Percentiles rank a stretch among this genome's conserved stretches.
Conservation (phyloP, 108 stramenopile genomes). For the Licmophora abbreviata region DNA sequence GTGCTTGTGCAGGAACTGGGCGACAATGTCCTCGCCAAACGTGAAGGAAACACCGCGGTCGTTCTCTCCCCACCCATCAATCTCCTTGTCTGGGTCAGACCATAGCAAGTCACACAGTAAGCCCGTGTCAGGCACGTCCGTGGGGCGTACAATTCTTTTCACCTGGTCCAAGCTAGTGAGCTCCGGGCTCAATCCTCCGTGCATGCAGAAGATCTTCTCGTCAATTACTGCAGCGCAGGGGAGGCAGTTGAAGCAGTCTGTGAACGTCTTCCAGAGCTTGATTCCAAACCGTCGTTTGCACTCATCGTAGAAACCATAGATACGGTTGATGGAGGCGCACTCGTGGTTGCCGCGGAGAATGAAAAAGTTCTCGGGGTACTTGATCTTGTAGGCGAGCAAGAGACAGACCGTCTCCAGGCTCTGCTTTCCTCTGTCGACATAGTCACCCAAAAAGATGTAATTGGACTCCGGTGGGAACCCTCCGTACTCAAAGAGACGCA, state of each 20-base stretch:
- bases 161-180: slow-evolving; percentile 95
- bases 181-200: slow-evolving; percentile 96
- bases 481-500: slow-evolving; percentile 96
- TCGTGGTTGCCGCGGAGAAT: slow-evolving; percentile 98
- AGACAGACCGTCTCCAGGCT: slow-evolving; percentile 96
- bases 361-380: slow-evolving; percentile 99
- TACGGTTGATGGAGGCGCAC: slow-evolving; percentile 98
- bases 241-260: slow-evolving; percentile 99
- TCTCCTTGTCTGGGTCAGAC: slow-evolving; percentile 99
- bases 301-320: slow-evolving; percentile 99
- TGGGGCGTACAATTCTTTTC: slow-evolving; percentile 92
- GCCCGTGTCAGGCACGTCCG: slow-evolving; percentile 99
- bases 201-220: slow-evolving; percentile 99
- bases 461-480: slow-evolving; percentile 96
- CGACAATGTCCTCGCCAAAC: slow-evolving; percentile 99
- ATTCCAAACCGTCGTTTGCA: slow-evolving; percentile 96
- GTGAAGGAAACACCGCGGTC: slow-evolving; percentile 99
- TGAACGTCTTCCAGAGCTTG: slow-evolving; percentile 99
- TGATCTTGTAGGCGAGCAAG: slow-evolving; percentile 97
- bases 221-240: slow-evolving; percentile 99
- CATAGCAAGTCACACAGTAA: slow-evolving; percentile 98
- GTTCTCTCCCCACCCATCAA: slow-evolving; percentile 99
- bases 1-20: slow-evolving; percentile 94
- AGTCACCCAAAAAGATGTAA: slow-evolving; percentile 98
- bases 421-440: slow-evolving; percentile 98